phyloP scores from a whole-genome alignment of 1,284 basidiomycete species.

The Singerocomus inundabilis region DNA sequence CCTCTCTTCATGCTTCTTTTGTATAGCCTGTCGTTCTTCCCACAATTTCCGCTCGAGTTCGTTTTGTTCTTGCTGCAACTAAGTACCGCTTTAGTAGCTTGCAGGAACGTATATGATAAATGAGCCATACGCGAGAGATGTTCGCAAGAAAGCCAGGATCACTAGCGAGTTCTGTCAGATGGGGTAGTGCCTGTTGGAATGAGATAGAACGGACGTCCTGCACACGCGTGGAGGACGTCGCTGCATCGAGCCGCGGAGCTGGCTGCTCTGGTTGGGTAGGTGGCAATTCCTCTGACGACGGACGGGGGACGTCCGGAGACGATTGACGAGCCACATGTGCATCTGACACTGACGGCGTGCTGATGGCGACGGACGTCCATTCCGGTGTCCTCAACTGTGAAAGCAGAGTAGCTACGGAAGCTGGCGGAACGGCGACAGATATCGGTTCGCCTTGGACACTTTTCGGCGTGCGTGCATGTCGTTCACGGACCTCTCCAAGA shows the following conservation, averaged over 20 bases:
- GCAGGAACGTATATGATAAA: slow-evolving; percentile 1
- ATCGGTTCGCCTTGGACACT: slow-evolving; percentile 9
- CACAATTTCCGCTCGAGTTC: slow-evolving; percentile 62
- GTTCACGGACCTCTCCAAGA: slow-evolving; percentile 2
- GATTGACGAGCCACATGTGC: slow-evolving; percentile 6
- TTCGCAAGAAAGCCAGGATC: slow-evolving; percentile 47
- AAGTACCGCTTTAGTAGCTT: slow-evolving; percentile 7
- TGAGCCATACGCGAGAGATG: slow-evolving; percentile 47
- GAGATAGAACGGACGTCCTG: slow-evolving; percentile 48
- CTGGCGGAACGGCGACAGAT: slow-evolving; percentile 9
- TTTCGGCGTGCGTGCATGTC: slow-evolving; percentile 8
- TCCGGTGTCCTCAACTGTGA: slow-evolving; percentile 53
- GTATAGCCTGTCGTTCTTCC: slow-evolving; percentile 59
- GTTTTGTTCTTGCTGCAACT: slow-evolving; percentile 65
- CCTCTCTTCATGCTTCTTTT: slow-evolving; percentile 64
- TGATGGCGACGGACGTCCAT: slow-evolving; percentile 12
- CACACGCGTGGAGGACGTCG: slow-evolving; percentile 11
- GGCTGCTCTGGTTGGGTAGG: slow-evolving; percentile 7
- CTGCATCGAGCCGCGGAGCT: slow-evolving; percentile 11
- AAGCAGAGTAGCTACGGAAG: slow-evolving; percentile 62
- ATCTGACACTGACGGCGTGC: slow-evolving; percentile 13
- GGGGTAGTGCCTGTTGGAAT: slow-evolving; percentile 65
- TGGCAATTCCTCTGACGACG: slow-evolving; percentile 15
- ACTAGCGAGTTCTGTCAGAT: slow-evolving; percentile 51
- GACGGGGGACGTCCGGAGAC: slow-evolving; percentile 7